Evolutionary conservation across 2,329 filamentous ascomycete species (phyloP).

Genomic region (Ceratocystis alfenasii): DNA sequence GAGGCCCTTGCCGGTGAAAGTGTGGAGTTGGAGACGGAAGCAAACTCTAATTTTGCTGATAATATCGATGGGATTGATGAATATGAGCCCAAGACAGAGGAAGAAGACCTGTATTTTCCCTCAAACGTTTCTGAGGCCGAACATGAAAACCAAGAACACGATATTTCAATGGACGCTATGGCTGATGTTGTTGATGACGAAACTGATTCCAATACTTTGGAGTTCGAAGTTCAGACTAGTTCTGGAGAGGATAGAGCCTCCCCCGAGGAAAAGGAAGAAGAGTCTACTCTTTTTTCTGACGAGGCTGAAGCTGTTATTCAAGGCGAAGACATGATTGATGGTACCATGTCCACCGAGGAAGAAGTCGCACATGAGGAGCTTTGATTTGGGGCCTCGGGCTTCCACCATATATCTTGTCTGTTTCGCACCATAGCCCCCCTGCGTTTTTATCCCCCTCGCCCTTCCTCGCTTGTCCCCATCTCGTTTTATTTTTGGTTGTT

Average conservation of each 20-base stretch:
- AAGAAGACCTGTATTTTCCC: no score
- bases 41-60: background rate
- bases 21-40: background rate
- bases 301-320: background rate
- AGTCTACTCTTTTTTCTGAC: background rate
- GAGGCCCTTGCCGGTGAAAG: background rate
- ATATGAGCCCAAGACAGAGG: no score
- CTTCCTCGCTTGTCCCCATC: background rate
- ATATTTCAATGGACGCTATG: background rate
- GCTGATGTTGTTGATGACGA: background rate
- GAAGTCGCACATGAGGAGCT: background rate
- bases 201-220: background rate
- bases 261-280: background rate
- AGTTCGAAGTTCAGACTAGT: background rate
- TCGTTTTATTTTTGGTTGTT: background rate
- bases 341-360: background rate
- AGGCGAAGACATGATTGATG: background rate
- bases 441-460: background rate
- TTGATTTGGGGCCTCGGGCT: background rate
- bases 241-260: background rate
- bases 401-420: background rate
- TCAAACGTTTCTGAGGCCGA: background rate
- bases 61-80: no score
- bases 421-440: background rate
- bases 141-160: background rate